Percentiles rank a stretch among this genome's conserved stretches.
phyloP scores from a whole-genome alignment of 805 yeast species.

The Blastobotrys mokoenaii region DNA sequence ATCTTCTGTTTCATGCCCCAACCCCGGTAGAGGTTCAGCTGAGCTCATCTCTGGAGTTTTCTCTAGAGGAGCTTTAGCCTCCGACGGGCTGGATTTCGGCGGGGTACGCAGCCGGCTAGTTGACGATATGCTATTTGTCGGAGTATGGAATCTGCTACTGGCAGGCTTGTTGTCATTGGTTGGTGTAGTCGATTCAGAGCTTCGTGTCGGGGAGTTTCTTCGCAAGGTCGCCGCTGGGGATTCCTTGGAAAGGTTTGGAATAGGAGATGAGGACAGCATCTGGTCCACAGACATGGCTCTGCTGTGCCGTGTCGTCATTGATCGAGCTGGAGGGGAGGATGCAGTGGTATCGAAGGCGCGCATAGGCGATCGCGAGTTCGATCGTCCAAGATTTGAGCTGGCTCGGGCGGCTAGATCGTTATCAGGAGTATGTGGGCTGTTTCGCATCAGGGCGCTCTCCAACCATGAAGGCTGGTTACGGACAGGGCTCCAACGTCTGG shows the following conservation, averaged over 20 bases:
- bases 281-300: not conserved
- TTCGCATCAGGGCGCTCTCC: constrained; percentile 22
- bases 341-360: not conserved
- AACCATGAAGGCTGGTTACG: constrained; percentile 22
- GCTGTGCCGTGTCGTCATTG: not conserved
- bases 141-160: no score
- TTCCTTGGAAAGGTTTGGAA: not conserved
- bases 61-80: not conserved
- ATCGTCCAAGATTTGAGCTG: constrained; percentile 2
- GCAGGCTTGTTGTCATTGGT: not conserved
- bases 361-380: constrained; percentile 3
- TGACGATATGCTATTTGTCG: no score
- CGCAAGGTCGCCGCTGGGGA: no score
- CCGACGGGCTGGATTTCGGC: not conserved
- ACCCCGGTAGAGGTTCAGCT: no score
- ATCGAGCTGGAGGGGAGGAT: not conserved
- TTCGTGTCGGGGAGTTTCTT: no score
- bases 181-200: no score
- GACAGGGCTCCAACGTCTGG: constrained; percentile 21
- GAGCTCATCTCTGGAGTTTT: not conserved
- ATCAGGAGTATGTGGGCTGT: constrained; percentile 11
- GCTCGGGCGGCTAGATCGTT: constrained; percentile 5
- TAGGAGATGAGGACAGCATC: not conserved
- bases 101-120: no score
- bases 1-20: no score